Base-by-base conservation (phyloP, 2,329 filamentous ascomycete genomes). In the Aspergillus chevalieri region DNA sequence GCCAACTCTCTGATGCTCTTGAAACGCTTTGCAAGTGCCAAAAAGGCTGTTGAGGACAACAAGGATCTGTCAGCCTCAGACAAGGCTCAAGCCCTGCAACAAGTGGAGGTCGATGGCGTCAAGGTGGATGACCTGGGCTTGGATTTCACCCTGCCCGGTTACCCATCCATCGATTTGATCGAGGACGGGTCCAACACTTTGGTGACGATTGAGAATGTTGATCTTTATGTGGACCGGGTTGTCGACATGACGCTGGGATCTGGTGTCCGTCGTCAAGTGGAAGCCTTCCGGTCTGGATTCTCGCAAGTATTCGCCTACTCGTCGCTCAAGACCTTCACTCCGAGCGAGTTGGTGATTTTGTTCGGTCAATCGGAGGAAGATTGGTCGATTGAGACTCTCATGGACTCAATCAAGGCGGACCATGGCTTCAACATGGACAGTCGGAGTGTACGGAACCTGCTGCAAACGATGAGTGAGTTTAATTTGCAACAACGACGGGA, bases 401-500 rank as follows among this genome's bases (percentile, higher is more conserved):
- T 94, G 82, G 93, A 98, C 65, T 96, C 92, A 0, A 92, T 98
- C 74, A 98, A 98, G 74, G 93, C 93, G 24, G 93, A 98, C 61
- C 93, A 98, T 66, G 93, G 93, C 7, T 98, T 89, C 76, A 98
- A 97, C 61, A 93, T 98, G 82, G 93, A 98, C 66, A 97, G 92
- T 77, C 88, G 86, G 74, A 96, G 87, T 63, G 90, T 98, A 44
- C 89, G 86, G 62, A 97, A 98, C 62, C 69, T 98, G 57, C 78
- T 98, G 15, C 90, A 96, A 62, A 86, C 86, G 8, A 97, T 98
- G 93, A 96, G 90, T 66, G 87, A 94, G 65, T 79, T 96, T 47
- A 80, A 80, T 6, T 71, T 79, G 2, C 71, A 83, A 42, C 82
- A 94, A 65, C 87, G 91, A 52, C 86, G 93, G 41, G 90, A 96